Evolutionary conservation across 106 monocot species (phyloP).

Genomic region (Xerophyta viscosa): DNA sequence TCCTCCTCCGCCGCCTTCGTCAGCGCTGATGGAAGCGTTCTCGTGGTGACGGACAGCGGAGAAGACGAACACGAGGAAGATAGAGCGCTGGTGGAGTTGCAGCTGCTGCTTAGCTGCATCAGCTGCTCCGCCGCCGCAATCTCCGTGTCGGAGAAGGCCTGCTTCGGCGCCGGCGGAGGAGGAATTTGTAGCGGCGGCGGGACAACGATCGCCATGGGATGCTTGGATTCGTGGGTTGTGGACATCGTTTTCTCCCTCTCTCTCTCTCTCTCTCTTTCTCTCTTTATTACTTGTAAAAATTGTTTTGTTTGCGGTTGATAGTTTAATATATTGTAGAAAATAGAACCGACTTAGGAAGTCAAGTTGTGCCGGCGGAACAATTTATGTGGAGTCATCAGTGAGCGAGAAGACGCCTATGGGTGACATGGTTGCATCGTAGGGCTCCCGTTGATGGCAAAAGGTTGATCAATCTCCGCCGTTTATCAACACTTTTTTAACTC

Average conservation of each 20-base stretch:
- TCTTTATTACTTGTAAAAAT: background rate
- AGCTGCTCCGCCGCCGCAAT: constrained; percentile 22
- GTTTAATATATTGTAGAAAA: constrained; percentile 20
- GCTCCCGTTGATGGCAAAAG: too few relatives aligned
- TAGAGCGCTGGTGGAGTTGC: background rate
- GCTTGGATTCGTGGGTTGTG: background rate
- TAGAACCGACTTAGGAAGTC: constrained; percentile 41
- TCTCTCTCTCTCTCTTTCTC: too few relatives aligned
- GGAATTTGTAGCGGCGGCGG: background rate
- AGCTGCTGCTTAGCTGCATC: constrained; percentile 16
- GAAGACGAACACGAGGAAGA: constrained; percentile 7
- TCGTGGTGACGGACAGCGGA: constrained; percentile 4
- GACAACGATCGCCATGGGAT: background rate
- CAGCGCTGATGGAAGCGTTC: constrained; percentile 6
- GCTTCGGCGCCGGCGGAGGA: background rate
- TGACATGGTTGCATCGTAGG: too few relatives aligned
- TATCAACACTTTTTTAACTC: too few relatives aligned
- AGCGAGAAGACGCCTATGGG: too few relatives aligned
- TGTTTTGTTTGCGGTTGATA: background rate
- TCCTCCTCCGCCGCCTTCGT: constrained; percentile 3
- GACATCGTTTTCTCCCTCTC: background rate
- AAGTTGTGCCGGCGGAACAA: constrained; percentile 12
- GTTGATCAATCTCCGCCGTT: too few relatives aligned
- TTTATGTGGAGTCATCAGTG: background rate
- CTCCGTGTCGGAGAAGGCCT: constrained; percentile 21